phyloP scores from a whole-genome alignment of 805 yeast genomes.

The Metschnikowia noctiluminum region DNA sequence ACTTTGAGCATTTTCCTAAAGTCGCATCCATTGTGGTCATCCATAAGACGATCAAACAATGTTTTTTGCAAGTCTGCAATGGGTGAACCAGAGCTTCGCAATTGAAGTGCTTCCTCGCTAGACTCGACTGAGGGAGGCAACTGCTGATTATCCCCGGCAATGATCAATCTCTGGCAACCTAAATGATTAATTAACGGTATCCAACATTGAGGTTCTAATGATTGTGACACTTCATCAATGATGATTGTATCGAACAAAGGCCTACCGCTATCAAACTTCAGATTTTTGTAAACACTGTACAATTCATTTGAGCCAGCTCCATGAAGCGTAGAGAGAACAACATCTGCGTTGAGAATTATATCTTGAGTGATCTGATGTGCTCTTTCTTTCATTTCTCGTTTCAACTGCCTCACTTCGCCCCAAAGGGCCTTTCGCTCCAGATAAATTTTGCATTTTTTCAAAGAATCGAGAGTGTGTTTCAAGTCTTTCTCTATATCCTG shows the following conservation, averaged over 20 bases:
- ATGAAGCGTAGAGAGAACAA: conserved; percentile 81
- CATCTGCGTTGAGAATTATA: conserved; percentile 56
- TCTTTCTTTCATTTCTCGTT: conserved; percentile 65
- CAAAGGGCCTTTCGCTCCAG: conserved; percentile 65
- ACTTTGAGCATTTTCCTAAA: conserved; percentile 61
- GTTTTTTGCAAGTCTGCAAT: conserved; percentile 59
- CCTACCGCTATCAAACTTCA: conserved; percentile 19
- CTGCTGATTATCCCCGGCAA: conserved; percentile 94
- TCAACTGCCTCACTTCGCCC: conserved; percentile 61
- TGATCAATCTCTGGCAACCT: conserved; percentile 54
- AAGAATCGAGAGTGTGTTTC: conserved; percentile 50
- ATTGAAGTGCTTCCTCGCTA: conserved; percentile 20
- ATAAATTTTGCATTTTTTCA: conserved; percentile 60
- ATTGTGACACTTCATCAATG: conserved; percentile 93
- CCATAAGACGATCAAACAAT: conserved; percentile 73
- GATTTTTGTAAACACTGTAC: conserved; percentile 45
- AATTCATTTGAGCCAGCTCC: conserved; percentile 79
- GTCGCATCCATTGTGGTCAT: conserved; percentile 36
- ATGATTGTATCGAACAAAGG: conserved; percentile 72
- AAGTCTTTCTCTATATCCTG: conserved; percentile 72
- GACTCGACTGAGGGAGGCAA: conserved; percentile 86
- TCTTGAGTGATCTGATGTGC: conserved; percentile 63
- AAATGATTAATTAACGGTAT: conserved; percentile 75
- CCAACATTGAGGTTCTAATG: conserved; percentile 96
- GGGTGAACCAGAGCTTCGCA: conserved; percentile 18